phyloP scores from a whole-genome alignment of 768 basidiomycete species.

The Auricularia auricula-judae region DNA sequence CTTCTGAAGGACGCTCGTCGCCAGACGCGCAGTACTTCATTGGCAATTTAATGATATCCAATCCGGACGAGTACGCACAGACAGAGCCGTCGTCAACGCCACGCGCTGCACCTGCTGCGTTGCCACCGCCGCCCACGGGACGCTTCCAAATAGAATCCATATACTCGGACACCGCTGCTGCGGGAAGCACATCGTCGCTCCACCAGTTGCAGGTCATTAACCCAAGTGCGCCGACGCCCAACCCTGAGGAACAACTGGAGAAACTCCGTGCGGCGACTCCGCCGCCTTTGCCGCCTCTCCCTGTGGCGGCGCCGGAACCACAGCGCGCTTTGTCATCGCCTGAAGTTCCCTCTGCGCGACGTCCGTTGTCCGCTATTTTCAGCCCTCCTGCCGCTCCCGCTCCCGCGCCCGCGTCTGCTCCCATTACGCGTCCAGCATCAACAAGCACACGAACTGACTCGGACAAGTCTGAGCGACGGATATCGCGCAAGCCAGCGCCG shows the following conservation, averaged over 20 bases:
- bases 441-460: background rate
- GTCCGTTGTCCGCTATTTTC: background rate
- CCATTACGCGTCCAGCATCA: background rate
- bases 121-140: background rate
- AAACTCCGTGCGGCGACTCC: background rate
- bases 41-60: background rate
- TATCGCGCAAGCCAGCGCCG: background rate
- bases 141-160: background rate
- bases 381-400: background rate
- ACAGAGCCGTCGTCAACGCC: background rate
- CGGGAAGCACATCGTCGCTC: background rate
- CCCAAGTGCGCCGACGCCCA: background rate
- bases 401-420: background rate
- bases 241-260: background rate
- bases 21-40: background rate
- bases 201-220: background rate
- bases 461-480: background rate
- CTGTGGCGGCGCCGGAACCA: background rate
- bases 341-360: no score
- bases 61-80: background rate
- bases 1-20: background rate
- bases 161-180: background rate
- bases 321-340: background rate
- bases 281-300: background rate
- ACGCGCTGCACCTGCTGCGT: background rate